Percentiles rank a stretch among this genome's conserved stretches.
These are phyloP conservation scores for Polychaeton citri DNA, from an alignment of 2,329 filamentous ascomycete species.

Conservation along the genomic window DNA sequence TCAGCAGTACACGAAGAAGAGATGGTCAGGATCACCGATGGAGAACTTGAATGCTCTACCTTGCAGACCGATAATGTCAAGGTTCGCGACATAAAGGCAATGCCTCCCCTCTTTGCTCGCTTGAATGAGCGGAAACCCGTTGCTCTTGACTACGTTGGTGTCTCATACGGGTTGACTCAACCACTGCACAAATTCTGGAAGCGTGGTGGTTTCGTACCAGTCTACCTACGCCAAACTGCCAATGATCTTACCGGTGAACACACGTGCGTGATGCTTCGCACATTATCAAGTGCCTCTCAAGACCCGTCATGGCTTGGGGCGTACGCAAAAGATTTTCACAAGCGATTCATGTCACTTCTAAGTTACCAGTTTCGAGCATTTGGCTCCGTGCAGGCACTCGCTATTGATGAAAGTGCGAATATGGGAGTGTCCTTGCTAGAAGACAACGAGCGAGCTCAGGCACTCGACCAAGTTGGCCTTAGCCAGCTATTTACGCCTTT, in stretches of 20 bases:
- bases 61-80: slow-evolving; percentile 80
- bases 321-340: slow-evolving; percentile 86
- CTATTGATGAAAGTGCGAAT: slow-evolving; percentile 75
- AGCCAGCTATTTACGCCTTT: slow-evolving; percentile 74
- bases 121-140: slow-evolving; percentile 71
- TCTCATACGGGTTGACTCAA: slow-evolving; percentile 83
- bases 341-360: slow-evolving; percentile 77
- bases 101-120: slow-evolving; percentile 87
- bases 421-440: slow-evolving; percentile 54
- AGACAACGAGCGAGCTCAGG: slow-evolving; percentile 30
- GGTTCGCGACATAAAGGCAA: slow-evolving; percentile 75
- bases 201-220: slow-evolving; percentile 67
- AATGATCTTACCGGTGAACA: slow-evolving; percentile 97
- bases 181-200: slow-evolving; percentile 96
- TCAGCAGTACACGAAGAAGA: slow-evolving; percentile 32
- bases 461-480: slow-evolving; percentile 61
- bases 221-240: slow-evolving; percentile 87
- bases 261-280: slow-evolving; percentile 91
- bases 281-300: slow-evolving; percentile 48
- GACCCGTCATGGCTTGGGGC: slow-evolving; percentile 79
- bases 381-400: slow-evolving; percentile 62
- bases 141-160: slow-evolving; percentile 79
- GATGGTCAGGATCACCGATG: slow-evolving; percentile 69
- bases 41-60: slow-evolving; percentile 60
- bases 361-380: slow-evolving; percentile 89